Evolutionary conservation across 768 basidiomycete genomes (phyloP).

Genomic region (Rhizopogon salebrosus): DNA sequence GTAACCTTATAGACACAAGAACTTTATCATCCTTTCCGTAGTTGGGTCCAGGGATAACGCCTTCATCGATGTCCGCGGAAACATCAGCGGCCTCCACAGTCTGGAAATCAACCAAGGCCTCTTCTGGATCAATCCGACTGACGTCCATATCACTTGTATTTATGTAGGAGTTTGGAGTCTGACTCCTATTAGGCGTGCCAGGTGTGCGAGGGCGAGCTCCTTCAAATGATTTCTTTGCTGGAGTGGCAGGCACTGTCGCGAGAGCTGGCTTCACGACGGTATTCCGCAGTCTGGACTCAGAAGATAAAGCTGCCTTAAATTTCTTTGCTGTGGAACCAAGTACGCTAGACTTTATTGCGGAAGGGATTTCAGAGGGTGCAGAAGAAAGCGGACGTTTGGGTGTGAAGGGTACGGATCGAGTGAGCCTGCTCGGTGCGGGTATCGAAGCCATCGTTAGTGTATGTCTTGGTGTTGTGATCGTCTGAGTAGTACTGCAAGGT

Average conservation of each 20-base stretch:
- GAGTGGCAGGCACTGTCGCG: conserved; percentile 48
- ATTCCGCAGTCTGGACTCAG: conserved; percentile 30
- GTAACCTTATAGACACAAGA: conserved; percentile 75
- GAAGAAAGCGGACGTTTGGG: conserved; percentile 48
- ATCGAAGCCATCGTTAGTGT: conserved; percentile 9
- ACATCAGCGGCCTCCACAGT: conserved; percentile 66
- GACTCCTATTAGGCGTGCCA: conserved; percentile 41
- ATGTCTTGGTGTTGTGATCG: conserved; percentile 6
- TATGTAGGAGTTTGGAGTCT: conserved; percentile 42
- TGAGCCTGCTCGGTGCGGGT: conserved; percentile 31
- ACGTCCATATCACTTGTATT: conserved; percentile 69
- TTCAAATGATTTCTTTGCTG: conserved; percentile 36
- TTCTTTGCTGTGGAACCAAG: conserved; percentile 47
- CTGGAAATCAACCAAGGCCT: conserved; percentile 70
- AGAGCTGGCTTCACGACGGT: conserved; percentile 29
- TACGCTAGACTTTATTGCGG: conserved; percentile 32
- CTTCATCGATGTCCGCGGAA: conserved; percentile 64
- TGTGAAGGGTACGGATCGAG: conserved; percentile 44
- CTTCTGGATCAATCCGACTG: conserved; percentile 68
- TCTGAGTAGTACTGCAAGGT: background rate
- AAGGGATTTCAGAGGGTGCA: conserved; percentile 28
- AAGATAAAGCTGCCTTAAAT: conserved; percentile 60
- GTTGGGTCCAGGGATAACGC: conserved; percentile 37
- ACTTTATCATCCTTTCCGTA: conserved; percentile 81
- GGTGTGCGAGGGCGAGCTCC: conserved; percentile 48